Percentiles rank a stretch among this genome's conserved stretches.
Evolutionary conservation across 2,329 filamentous ascomycete species (phyloP).

Genomic region (Teratosphaeria zuluensis): DNA sequence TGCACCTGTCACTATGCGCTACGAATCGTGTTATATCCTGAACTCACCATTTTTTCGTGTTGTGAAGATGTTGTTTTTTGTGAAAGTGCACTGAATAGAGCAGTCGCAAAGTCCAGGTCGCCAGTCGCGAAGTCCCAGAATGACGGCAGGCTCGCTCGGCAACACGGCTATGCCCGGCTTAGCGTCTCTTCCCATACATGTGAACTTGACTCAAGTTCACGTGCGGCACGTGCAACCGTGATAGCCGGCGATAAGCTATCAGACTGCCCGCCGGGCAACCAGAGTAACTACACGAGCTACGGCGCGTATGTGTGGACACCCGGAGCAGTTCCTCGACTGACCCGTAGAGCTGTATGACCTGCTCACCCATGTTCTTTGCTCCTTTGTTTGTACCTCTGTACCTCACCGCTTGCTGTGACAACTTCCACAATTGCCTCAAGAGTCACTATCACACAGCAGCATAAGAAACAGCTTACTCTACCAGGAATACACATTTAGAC

Average conservation of each 20-base stretch:
- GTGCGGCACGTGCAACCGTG: not conserved
- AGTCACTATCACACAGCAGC: not conserved
- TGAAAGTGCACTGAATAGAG: not conserved
- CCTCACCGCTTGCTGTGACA: not conserved
- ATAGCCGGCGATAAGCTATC: not conserved
- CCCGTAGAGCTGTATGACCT: not conserved
- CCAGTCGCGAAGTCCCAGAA: not conserved
- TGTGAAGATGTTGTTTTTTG: not conserved
- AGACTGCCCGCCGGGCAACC: not conserved
- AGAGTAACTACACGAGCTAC: not conserved
- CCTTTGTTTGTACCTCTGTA: not conserved
- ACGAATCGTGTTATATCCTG: too few relatives aligned
- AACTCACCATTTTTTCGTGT: not conserved
- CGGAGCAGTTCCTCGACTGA: not conserved
- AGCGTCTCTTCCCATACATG: not conserved
- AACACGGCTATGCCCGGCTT: too few relatives aligned
- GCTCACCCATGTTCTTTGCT: not conserved
- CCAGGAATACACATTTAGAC: not conserved
- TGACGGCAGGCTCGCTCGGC: not conserved
- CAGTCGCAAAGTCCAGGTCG: too few relatives aligned
- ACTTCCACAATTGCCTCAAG: not conserved
- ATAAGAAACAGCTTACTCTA: not conserved
- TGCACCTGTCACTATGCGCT: not conserved
- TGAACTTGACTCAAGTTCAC: not conserved
- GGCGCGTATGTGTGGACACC: not conserved